Conservation (phyloP, 2,329 filamentous ascomycete species). For the Penicillium occitanis region DNA sequence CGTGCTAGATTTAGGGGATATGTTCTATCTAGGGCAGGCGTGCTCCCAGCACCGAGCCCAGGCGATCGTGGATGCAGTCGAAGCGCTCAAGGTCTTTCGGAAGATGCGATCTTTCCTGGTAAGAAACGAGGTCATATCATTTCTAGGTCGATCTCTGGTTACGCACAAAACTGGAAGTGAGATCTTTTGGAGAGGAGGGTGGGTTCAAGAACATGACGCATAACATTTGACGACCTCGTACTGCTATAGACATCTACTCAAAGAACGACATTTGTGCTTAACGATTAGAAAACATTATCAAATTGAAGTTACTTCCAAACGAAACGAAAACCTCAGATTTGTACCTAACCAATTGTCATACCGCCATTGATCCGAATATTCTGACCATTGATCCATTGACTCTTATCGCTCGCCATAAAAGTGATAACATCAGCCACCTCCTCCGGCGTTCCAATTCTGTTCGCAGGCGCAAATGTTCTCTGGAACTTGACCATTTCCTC, state of each 20-base stretch:
- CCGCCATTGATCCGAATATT: slow-evolving; percentile 7
- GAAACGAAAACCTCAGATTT: neutral
- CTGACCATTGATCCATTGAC: slow-evolving; percentile 8
- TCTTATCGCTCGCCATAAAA: slow-evolving; percentile 2
- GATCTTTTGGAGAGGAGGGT: neutral
- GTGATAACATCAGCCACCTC: slow-evolving; percentile 6
- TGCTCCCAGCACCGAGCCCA: neutral
- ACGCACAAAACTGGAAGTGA: neutral
- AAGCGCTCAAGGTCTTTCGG: slow-evolving; percentile 1
- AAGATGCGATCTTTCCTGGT: neutral
- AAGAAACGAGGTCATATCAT: neutral
- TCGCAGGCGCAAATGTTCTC: slow-evolving; percentile 1
- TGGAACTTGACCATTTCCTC: slow-evolving; percentile 30
- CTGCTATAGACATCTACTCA: neutral
- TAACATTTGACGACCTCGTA: neutral
- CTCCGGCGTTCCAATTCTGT: neutral
- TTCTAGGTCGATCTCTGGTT: neutral
- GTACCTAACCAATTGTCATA: neutral
- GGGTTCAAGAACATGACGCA: neutral
- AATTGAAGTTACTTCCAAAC: neutral
- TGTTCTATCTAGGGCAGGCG: neutral
- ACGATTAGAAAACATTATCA: neutral
- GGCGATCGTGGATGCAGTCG: slow-evolving; percentile 7
- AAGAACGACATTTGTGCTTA: neutral
- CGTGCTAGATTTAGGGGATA: neutral